These are phyloP conservation scores for Cinchona pubescens DNA, from an alignment of 257 asterid genomes.

Conservation along the genomic window DNA sequence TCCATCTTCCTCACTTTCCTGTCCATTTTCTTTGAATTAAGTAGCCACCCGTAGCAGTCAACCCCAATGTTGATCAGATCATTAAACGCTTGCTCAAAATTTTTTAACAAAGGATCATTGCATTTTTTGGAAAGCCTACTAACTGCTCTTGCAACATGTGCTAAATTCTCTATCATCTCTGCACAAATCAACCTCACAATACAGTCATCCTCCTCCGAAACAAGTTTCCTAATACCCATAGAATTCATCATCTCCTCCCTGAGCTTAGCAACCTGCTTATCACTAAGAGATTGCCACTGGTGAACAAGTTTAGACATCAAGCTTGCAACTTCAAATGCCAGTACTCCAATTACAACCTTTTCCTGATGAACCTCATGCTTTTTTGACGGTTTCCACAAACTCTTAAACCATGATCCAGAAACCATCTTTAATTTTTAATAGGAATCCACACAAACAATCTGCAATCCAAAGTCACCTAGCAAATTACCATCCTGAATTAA, in stretches of 20 bases:
- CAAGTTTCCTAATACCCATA: conserved; percentile 54
- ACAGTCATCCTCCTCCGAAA: conserved; percentile 67
- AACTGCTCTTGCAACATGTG: conserved; percentile 57
- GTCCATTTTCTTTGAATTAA: conserved; percentile 71
- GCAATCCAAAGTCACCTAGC: conserved; percentile 26
- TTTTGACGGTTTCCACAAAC: conserved; percentile 59
- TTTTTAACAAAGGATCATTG: conserved; percentile 60
- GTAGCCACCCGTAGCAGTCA: conserved; percentile 67
- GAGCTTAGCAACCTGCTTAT: conserved; percentile 60
- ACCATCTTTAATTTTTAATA: conserved; percentile 52
- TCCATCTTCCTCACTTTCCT: conserved; percentile 74
- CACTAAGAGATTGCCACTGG: conserved; percentile 78
- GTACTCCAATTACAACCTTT: conserved; percentile 58
- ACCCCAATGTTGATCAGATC: conserved; percentile 51
- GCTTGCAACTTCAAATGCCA: conserved; percentile 91
- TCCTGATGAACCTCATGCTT: conserved; percentile 43
- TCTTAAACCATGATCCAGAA: conserved; percentile 73
- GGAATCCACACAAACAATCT: conserved; percentile 12
- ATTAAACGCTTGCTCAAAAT: conserved; percentile 69
- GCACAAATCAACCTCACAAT: conserved; percentile 58
- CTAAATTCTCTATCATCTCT: conserved; percentile 65
- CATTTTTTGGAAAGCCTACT: conserved; percentile 72
- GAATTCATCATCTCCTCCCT: conserved; percentile 69
- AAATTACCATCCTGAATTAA: conserved; percentile 13
- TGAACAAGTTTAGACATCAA: conserved; percentile 79